These are phyloP conservation scores for Mrakia blollopis DNA, from an alignment of 768 basidiomycete genomes.

Conservation along the genomic window DNA sequence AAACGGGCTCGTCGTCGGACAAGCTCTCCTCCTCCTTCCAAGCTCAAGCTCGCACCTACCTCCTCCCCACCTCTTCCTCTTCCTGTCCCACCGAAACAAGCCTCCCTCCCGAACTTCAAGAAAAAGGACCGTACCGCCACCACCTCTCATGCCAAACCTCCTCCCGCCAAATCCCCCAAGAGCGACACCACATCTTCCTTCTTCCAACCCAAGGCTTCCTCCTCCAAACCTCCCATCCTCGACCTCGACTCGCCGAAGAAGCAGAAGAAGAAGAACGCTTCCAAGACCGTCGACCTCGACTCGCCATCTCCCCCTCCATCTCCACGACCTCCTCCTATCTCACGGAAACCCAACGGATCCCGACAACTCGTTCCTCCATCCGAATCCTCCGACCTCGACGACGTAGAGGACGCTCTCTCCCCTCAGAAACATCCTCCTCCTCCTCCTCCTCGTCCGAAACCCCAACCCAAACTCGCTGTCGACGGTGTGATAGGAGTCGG, in stretches of 20 bases:
- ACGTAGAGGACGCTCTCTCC: neutral
- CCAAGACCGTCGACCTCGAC: neutral
- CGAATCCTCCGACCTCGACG: neutral
- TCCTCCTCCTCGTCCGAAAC: neutral
- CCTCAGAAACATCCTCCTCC: neutral
- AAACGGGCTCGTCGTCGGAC: neutral
- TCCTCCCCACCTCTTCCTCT: too few relatives aligned
- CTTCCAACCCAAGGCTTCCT: neutral
- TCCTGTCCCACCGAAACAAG: neutral
- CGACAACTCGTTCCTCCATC: neutral
- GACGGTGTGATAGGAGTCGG: too few relatives aligned
- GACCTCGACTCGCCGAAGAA: neutral
- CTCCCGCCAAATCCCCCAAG: neutral
- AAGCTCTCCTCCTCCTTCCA: neutral
- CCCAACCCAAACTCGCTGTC: neutral
- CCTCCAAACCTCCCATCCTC: neutral
- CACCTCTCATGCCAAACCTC: neutral
- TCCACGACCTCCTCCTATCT: neutral
- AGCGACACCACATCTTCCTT: too few relatives aligned
- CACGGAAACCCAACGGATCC: neutral
- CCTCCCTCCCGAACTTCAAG: neutral
- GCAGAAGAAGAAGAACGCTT: too few relatives aligned
- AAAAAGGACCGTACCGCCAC: neutral
- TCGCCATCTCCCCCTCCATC: too few relatives aligned
- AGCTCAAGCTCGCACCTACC: too few relatives aligned